phyloP scores from a whole-genome alignment of 2,329 filamentous ascomycete genomes.

The Fusarium sp. region DNA sequence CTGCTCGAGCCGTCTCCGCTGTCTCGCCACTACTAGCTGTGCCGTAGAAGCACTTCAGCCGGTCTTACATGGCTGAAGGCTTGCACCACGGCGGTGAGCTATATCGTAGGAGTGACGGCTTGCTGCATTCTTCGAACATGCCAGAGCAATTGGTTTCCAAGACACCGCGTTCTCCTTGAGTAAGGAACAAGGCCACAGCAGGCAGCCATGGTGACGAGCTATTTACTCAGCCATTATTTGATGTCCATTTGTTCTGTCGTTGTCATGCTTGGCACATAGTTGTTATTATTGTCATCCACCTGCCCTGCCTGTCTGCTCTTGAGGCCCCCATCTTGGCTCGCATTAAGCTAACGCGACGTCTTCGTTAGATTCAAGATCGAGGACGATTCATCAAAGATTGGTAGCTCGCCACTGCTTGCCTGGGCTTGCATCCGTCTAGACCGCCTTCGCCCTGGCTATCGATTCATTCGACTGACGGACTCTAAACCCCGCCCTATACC shows the following conservation, averaged over 20 bases:
- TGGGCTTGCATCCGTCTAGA: conserved; percentile 71
- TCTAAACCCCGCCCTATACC: conserved; percentile 56
- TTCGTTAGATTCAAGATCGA: conserved; percentile 64
- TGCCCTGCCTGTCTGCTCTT: background rate
- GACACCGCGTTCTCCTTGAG: conserved; percentile 13
- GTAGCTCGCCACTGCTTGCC: conserved; percentile 55
- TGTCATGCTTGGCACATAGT: background rate
- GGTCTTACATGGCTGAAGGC: conserved; percentile 8
- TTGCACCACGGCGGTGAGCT: conserved; percentile 11
- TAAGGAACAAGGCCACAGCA: background rate
- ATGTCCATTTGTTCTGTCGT: background rate
- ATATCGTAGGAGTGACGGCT: background rate
- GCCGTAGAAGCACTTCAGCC: conserved; percentile 13
- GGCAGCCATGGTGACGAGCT: background rate
- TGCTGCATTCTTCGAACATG: conserved; percentile 8
- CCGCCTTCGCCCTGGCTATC: conserved; percentile 65
- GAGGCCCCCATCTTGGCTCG: conserved; percentile 11
- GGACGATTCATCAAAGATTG: conserved; percentile 56
- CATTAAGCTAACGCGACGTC: conserved; percentile 33
- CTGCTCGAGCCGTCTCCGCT: conserved; percentile 5
- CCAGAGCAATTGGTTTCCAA: conserved; percentile 13
- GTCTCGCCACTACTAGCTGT: conserved; percentile 7
- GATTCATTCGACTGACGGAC: conserved; percentile 64
- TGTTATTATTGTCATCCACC: conserved; percentile 2
- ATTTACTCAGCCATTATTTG: background rate